Percentiles rank a stretch among this genome's conserved stretches.
Conservation (phyloP, 495 filamentous ascomycete species). For the Tuber aestivum region DNA sequence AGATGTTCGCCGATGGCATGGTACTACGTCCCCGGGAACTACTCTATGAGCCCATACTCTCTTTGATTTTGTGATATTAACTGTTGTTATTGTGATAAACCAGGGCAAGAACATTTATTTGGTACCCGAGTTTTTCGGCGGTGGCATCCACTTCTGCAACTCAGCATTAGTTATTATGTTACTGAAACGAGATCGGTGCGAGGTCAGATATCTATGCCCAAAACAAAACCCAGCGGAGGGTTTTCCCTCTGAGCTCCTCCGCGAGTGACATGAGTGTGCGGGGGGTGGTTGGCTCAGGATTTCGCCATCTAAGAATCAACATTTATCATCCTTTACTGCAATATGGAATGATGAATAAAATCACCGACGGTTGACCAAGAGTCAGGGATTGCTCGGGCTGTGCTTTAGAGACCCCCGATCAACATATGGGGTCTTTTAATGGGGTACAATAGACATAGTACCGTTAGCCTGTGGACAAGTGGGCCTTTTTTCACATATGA, state of each 20-base stretch:
- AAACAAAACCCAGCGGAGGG: neutral
- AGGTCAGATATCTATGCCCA: neutral
- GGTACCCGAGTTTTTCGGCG: neutral
- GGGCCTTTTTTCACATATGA: neutral
- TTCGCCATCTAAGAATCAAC: neutral
- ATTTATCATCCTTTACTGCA: neutral
- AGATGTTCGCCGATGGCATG: neutral
- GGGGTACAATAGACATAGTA: neutral
- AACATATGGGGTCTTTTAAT: neutral
- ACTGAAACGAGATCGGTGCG: neutral
- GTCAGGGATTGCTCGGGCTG: neutral
- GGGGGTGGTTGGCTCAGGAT: neutral
- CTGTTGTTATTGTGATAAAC: neutral
- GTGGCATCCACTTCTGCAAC: neutral
- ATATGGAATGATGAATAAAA: neutral
- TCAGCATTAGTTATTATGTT: neutral
- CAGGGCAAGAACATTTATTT: neutral
- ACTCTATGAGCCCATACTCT: neutral
- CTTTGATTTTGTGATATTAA: neutral
- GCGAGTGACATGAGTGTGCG: neutral
- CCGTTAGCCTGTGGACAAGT: neutral
- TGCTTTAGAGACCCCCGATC: neutral
- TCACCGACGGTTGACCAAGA: neutral
- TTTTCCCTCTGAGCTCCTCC: neutral
- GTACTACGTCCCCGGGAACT: neutral